Base-by-base conservation (phyloP, 2,329 filamentous ascomycete species). In the Fusarium robinianum region DNA sequence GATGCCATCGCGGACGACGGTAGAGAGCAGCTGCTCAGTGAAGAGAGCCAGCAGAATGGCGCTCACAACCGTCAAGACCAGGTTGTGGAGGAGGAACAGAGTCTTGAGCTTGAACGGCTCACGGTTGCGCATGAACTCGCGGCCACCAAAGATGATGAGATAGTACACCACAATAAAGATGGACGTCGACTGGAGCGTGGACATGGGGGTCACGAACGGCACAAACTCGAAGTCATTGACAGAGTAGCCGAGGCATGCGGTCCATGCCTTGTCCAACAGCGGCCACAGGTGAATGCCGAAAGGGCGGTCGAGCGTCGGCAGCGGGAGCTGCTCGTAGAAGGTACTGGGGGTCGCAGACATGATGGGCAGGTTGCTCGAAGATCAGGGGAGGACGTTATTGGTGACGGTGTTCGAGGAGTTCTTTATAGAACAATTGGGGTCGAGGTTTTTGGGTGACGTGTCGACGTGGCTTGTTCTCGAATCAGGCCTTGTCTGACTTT, bases 1-100 rank as follows among this genome's bases (percentile, higher is more conserved):
- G 61, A 96, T 74, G 46, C 92, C 94, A 60, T 87, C 76, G 59
- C 87, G 83, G 60, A 79, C 84, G 41, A 99, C 69, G 12, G 86
- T 95, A 31, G 92, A 88, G 44, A 96, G 75, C 53, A 99, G 76
- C 75, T 97, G 88, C 78, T 97, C 94, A 60, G 90, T 74, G 70
- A 95, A 97, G 60, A 99, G 83, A 42, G 77, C 85, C 64, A 99
- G 72, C 38, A 99, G 80, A 37, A 83, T 77, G 48, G 74, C 87
- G 68, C 89, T 95, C 75, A 96, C 89, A 57, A 81, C 75, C 33
- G 92, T 97, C 66, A 99, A 77, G 75, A 91, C 84, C 64, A 97
- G 86, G 80, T 99, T 99, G 83, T 99, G 92, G 67, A 96, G 80
- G 75, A 96, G 88, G 79, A 97, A 97, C 46, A 94, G 76, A 11